These are phyloP conservation scores for Psilocybe mexicana DNA, from an alignment of 1,284 basidiomycete genomes.

Conservation along the genomic window DNA sequence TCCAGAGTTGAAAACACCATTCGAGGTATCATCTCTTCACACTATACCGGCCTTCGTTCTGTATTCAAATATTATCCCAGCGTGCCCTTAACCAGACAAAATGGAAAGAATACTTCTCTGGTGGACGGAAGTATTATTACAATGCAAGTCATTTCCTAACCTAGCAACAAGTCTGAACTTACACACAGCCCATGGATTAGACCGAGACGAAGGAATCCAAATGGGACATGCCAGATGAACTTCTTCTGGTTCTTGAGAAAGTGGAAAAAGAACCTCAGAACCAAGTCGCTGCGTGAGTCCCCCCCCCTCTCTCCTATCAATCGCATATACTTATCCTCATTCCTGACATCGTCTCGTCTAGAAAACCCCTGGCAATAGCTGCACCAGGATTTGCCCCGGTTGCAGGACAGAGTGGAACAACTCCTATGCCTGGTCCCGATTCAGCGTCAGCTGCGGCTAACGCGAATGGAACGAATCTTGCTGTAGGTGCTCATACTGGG, in stretches of 20 bases:
- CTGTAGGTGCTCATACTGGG: conserved; percentile 53
- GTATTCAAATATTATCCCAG: conserved; percentile 36
- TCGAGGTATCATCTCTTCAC: conserved; percentile 59
- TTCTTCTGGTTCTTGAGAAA: conserved; percentile 77
- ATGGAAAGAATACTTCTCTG: conserved; percentile 93
- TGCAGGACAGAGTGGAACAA: conserved; percentile 43
- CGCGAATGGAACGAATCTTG: conserved; percentile 46
- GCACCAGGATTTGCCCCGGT: conserved; percentile 46
- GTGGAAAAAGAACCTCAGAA: conserved; percentile 70
- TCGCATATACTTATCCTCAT: not conserved
- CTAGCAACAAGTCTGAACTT: conserved; percentile 1
- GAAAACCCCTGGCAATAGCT: conserved; percentile 32
- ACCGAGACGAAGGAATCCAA: conserved; percentile 87
- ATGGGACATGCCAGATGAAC: conserved; percentile 94
- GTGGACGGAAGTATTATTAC: conserved; percentile 91
- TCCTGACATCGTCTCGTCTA: conserved; percentile 11
- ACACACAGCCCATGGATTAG: conserved; percentile 35
- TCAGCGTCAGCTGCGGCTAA: conserved; percentile 43
- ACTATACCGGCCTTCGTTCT: not conserved
- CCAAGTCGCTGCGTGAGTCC: conserved; percentile 28
- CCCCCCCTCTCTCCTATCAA: not conserved
- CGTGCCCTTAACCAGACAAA: conserved; percentile 82
- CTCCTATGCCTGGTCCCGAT: conserved; percentile 43
- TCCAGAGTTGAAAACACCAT: conserved; percentile 78
- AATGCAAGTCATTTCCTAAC: conserved; percentile 53